These are phyloP conservation scores for Berberis thunbergii DNA, from an alignment of 164 flowering plant species.

Conservation along the genomic window DNA sequence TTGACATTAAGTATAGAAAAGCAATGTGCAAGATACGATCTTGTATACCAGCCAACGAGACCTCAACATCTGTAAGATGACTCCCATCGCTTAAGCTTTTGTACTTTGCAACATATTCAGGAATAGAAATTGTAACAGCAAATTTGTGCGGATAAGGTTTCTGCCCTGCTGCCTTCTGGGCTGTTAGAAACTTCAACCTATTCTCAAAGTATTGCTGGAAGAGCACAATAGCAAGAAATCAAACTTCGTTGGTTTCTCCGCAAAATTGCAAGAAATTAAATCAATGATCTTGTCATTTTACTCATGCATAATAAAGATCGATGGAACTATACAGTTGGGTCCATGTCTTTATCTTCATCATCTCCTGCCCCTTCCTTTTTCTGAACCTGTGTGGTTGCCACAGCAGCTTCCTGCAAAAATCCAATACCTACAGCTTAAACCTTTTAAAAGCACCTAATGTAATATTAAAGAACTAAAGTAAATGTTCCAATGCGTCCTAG, in stretches of 20 bases:
- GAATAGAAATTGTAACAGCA: conserved; percentile 42
- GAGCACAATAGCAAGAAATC: neutral
- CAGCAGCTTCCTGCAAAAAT: conserved; percentile 38
- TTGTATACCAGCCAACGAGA: conserved; percentile 64
- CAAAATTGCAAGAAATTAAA: neutral
- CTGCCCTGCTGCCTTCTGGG: conserved; percentile 44
- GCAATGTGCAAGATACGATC: neutral
- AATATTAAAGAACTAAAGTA: neutral
- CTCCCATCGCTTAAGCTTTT: conserved; percentile 44
- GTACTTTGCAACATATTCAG: conserved; percentile 50
- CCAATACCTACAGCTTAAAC: neutral
- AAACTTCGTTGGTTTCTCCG: neutral
- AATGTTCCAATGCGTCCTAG: neutral
- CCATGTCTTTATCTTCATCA: conserved; percentile 91
- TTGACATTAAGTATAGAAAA: neutral
- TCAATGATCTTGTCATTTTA: neutral
- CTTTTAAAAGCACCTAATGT: neutral
- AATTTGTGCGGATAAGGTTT: conserved; percentile 96
- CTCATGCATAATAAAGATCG: neutral
- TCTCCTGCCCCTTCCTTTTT: conserved; percentile 23
- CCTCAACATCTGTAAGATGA: conserved; percentile 50
- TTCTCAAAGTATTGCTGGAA: conserved; percentile 91
- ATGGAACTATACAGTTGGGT: conserved; percentile 61
- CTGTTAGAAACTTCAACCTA: conserved; percentile 55
- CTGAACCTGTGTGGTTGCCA: conserved; percentile 29